A percentile compares a stretch with the other conserved stretches of the same genome.
These are phyloP conservation scores for Cairneyella variabilis DNA, from an alignment of 495 filamentous ascomycete genomes.

Conservation along the genomic window DNA sequence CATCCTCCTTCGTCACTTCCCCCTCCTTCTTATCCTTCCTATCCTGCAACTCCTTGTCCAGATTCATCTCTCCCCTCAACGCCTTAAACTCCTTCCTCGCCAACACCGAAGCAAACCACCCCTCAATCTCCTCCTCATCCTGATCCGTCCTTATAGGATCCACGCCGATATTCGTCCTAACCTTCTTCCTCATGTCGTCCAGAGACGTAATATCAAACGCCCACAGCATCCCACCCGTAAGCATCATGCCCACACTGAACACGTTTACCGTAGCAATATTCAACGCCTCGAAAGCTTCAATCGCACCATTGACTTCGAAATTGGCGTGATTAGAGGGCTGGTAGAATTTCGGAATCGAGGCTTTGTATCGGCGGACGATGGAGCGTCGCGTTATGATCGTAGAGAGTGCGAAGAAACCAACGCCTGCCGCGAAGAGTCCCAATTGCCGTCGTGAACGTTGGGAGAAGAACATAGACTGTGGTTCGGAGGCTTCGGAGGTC, in stretches of 20 bases:
- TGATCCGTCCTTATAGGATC: constrained; percentile 43
- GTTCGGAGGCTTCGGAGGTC: background rate
- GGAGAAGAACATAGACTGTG: constrained; percentile 25
- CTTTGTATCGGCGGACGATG: constrained; percentile 47
- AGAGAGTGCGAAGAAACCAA: constrained; percentile 67
- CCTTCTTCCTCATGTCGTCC: constrained; percentile 59
- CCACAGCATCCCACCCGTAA: constrained; percentile 61
- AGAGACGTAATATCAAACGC: constrained; percentile 67
- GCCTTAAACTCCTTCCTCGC: constrained; percentile 46
- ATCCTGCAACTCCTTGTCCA: constrained; percentile 25
- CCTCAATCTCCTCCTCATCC: constrained; percentile 66
- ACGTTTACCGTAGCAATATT: constrained; percentile 82
- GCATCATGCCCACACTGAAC: constrained; percentile 63
- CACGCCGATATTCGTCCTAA: constrained; percentile 44
- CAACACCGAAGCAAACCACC: constrained; percentile 63
- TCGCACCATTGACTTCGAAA: constrained; percentile 29
- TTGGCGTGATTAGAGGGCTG: constrained; percentile 48
- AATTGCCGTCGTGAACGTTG: constrained; percentile 47
- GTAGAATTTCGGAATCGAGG: constrained; percentile 61
- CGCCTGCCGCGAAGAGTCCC: constrained; percentile 64
- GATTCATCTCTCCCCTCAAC: constrained; percentile 24
- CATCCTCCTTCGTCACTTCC: background rate
- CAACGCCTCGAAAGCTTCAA: constrained; percentile 71
- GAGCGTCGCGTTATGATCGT: constrained; percentile 67
- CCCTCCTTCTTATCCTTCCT: constrained; percentile 12